Conservation (phyloP, 257 asterid genomes). For the Nicotiana paniculata region DNA sequence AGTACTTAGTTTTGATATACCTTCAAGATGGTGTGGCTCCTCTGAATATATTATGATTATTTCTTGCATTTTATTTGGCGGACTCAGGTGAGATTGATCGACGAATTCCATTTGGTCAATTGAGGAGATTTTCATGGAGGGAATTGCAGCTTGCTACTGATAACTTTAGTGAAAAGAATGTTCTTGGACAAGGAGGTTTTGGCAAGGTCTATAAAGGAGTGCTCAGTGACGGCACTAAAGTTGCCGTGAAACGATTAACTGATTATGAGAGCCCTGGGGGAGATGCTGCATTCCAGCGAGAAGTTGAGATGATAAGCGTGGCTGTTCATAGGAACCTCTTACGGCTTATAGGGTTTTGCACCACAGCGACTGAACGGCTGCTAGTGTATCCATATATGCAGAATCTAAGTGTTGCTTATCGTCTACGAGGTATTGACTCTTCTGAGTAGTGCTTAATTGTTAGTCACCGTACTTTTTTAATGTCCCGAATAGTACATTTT, state of each 20-base stretch:
- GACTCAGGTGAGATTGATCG: constrained; percentile 80
- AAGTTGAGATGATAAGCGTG: constrained; percentile 97
- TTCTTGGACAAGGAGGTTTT: constrained; percentile 92
- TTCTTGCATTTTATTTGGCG: not conserved
- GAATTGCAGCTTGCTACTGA: constrained; percentile 90
- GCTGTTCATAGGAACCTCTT: constrained; percentile 91
- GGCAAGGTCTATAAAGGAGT: constrained; percentile 91
- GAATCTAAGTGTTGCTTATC: constrained; percentile 86
- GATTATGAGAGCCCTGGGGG: constrained; percentile 94
- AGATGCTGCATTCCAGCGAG: constrained; percentile 91
- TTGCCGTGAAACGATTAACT: constrained; percentile 86
- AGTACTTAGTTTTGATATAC: not conserved
- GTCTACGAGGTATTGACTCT: constrained; percentile 58
- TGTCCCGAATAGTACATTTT: not conserved
- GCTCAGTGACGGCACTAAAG: constrained; percentile 62
- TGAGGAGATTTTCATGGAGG: constrained; percentile 87
- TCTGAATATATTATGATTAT: not conserved
- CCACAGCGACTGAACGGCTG: constrained; percentile 89
- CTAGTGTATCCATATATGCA: constrained; percentile 90
- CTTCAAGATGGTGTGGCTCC: not conserved
- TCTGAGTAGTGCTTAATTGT: not conserved
- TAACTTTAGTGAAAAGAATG: constrained; percentile 74
- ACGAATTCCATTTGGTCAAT: constrained; percentile 84
- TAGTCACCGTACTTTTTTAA: not conserved
- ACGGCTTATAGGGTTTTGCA: constrained; percentile 81